Conservation (phyloP, 2,329 filamentous ascomycete genomes). For the Fusarium illudens region DNA sequence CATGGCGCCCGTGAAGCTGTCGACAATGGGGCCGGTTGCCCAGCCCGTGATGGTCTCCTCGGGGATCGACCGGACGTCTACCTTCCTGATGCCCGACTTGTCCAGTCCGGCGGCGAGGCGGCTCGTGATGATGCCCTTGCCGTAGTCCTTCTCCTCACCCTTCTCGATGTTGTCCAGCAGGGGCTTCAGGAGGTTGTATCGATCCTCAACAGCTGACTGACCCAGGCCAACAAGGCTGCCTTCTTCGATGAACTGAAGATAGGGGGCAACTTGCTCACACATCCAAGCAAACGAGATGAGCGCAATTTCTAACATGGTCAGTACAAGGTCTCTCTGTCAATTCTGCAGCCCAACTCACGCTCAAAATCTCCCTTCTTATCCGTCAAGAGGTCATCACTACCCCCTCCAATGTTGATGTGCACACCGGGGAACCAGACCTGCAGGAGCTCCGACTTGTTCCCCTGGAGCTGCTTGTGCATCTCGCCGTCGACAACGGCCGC, state of each 20-base stretch:
- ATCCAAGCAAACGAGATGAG: slow-evolving; percentile 41
- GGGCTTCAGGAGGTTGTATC: slow-evolving; percentile 32
- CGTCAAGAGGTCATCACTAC: slow-evolving; percentile 27
- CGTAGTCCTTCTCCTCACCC: slow-evolving; percentile 31
- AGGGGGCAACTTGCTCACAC: slow-evolving; percentile 38
- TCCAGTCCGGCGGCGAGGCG: slow-evolving; percentile 20
- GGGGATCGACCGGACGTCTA: slow-evolving; percentile 20
- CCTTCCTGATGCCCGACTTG: slow-evolving; percentile 24
- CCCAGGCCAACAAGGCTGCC: slow-evolving; percentile 23
- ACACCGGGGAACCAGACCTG: slow-evolving; percentile 43
- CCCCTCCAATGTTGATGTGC: slow-evolving; percentile 41
- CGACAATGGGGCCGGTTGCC: slow-evolving; percentile 39
- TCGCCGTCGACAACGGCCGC: slow-evolving; percentile 29
- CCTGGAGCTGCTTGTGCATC: slow-evolving; percentile 26
- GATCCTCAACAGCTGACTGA: slow-evolving; percentile 29
- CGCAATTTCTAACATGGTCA: slow-evolving; percentile 34
- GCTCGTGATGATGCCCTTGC: slow-evolving; percentile 17
- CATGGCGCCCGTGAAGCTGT: slow-evolving; percentile 37
- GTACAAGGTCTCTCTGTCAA: neutral
- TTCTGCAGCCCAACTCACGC: slow-evolving; percentile 13
- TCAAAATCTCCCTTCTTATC: slow-evolving; percentile 40
- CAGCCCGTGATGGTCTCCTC: slow-evolving; percentile 32
- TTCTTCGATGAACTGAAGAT: slow-evolving; percentile 22
- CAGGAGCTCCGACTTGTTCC: slow-evolving; percentile 26
- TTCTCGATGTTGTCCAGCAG: slow-evolving; percentile 26